Conservation (phyloP, 768 basidiomycete species). For the Hemileccinum impolitum region DNA sequence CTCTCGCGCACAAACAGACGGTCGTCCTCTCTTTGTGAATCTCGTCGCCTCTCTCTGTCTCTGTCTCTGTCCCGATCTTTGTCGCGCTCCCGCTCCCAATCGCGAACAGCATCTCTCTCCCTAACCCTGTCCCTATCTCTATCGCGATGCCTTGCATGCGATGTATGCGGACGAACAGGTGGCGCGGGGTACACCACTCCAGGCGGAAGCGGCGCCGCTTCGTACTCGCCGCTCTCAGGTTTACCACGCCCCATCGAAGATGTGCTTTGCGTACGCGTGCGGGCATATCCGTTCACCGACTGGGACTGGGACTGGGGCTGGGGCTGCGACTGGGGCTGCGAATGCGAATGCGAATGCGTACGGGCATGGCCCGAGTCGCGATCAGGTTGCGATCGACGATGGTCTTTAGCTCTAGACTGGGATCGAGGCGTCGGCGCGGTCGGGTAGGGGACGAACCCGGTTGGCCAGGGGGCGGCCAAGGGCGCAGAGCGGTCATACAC, state of each 20-base stretch:
- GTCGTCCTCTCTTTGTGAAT: not conserved
- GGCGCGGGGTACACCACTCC: constrained; percentile 28
- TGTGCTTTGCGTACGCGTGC: constrained; percentile 14
- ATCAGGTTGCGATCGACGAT: no score
- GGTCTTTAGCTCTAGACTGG: not conserved
- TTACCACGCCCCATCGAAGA: constrained; percentile 3
- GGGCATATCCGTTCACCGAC: not conserved
- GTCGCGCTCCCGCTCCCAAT: not conserved
- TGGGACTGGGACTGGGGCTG: not conserved
- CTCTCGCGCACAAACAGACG: not conserved
- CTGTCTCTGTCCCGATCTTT: not conserved
- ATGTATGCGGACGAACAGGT: constrained; percentile 23
- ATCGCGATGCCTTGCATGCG: constrained; percentile 15
- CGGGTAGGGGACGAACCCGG: constrained; percentile 18
- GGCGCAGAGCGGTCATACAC: constrained; percentile 13
- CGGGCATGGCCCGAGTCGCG: not conserved
- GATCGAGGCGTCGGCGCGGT: not conserved
- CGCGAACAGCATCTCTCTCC: not conserved
- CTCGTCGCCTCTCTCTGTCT: not conserved
- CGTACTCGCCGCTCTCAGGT: constrained; percentile 11
- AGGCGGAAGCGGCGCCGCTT: constrained; percentile 23
- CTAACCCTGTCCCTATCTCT: not conserved
- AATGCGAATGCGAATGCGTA: not conserved
- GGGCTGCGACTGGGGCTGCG: not conserved
- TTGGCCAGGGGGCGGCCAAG: constrained; percentile 5